Evolutionary conservation across 2,329 filamentous ascomycete species (phyloP).

Genomic region (Nakataea oryzae): DNA sequence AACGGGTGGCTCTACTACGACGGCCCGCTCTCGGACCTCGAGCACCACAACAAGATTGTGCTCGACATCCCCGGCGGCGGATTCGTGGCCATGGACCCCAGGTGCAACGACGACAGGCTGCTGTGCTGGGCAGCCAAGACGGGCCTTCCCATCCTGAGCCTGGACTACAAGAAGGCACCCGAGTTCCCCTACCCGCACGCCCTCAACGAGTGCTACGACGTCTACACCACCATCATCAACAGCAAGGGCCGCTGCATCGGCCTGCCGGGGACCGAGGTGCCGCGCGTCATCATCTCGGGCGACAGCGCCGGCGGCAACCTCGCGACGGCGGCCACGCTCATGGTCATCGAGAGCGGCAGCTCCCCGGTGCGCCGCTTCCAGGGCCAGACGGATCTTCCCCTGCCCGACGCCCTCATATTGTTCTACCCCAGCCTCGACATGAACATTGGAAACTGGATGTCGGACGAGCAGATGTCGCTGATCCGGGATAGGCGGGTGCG

Average conservation of each 20-base stretch:
- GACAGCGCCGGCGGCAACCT: constrained; percentile 80
- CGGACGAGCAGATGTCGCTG: constrained; percentile 90
- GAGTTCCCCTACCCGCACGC: constrained; percentile 80
- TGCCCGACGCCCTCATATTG: constrained; percentile 71
- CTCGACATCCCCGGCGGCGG: constrained; percentile 90
- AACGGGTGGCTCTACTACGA: constrained; percentile 91
- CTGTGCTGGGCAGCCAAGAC: constrained; percentile 86
- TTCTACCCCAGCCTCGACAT: constrained; percentile 89
- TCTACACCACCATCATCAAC: constrained; percentile 63
- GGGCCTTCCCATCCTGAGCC: constrained; percentile 76
- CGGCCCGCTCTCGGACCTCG: constrained; percentile 59
- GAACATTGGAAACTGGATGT: constrained; percentile 99
- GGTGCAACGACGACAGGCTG: constrained; percentile 88
- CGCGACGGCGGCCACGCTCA: constrained; percentile 70
- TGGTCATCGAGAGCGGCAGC: constrained; percentile 71
- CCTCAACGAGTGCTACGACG: constrained; percentile 79
- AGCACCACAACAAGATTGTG: constrained; percentile 52
- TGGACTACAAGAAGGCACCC: constrained; percentile 84
- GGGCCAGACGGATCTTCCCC: constrained; percentile 50
- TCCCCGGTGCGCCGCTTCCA: constrained; percentile 44
- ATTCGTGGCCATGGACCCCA: constrained; percentile 94
- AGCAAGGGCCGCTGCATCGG: constrained; percentile 68
- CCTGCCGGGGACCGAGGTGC: constrained; percentile 53
- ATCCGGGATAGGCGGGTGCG: constrained; percentile 75
- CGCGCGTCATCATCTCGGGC: constrained; percentile 63